A percentile compares a stretch with the other conserved stretches of the same genome.
phyloP scores from a whole-genome alignment of 805 yeast genomes.

The Nadsonia fulvescens region DNA sequence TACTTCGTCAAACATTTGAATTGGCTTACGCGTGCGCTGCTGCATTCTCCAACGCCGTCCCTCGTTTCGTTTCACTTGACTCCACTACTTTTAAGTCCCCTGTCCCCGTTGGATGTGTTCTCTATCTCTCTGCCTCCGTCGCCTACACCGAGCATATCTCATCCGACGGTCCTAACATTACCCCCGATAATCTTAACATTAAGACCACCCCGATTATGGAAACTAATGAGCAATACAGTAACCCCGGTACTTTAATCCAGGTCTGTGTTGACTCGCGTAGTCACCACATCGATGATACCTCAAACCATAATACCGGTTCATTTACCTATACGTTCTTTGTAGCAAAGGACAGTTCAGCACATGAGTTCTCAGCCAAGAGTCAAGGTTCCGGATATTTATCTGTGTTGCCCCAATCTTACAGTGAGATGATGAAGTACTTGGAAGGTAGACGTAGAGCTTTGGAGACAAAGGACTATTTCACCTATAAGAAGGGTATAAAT shows the following conservation, averaged over 20 bases:
- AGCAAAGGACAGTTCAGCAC: slow-evolving; percentile 35
- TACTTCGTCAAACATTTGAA: slow-evolving; percentile 83
- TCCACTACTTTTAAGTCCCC: slow-evolving; percentile 86
- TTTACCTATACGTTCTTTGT: slow-evolving; percentile 83
- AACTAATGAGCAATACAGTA: no score
- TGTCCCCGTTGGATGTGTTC: slow-evolving; percentile 86
- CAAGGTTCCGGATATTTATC: slow-evolving; percentile 28
- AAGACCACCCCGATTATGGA: no score
- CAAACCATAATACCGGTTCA: slow-evolving; percentile 59
- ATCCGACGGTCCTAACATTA: slow-evolving; percentile 11
- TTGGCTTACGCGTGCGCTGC: slow-evolving; percentile 88
- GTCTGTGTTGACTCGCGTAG: slow-evolving; percentile 76
- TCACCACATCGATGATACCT: slow-evolving; percentile 42
- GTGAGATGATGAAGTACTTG: slow-evolving; percentile 81
- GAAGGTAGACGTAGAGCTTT: slow-evolving; percentile 82
- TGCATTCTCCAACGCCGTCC: slow-evolving; percentile 67
- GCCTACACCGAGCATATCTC: slow-evolving; percentile 71
- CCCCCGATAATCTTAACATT: no score
- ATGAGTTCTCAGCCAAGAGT: slow-evolving; percentile 21
- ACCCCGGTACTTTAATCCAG: slow-evolving; percentile 63
- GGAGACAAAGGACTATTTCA: slow-evolving; percentile 34
- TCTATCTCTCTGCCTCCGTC: slow-evolving; percentile 65
- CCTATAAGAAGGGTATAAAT: no score
- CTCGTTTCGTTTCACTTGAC: slow-evolving; percentile 78
- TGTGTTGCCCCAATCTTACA: slow-evolving; percentile 72